A percentile compares a stretch with the other conserved stretches of the same genome.
Evolutionary conservation across 176 grass and related monocot species (phyloP).

Genomic region (Chrysopogon serrulatus): DNA sequence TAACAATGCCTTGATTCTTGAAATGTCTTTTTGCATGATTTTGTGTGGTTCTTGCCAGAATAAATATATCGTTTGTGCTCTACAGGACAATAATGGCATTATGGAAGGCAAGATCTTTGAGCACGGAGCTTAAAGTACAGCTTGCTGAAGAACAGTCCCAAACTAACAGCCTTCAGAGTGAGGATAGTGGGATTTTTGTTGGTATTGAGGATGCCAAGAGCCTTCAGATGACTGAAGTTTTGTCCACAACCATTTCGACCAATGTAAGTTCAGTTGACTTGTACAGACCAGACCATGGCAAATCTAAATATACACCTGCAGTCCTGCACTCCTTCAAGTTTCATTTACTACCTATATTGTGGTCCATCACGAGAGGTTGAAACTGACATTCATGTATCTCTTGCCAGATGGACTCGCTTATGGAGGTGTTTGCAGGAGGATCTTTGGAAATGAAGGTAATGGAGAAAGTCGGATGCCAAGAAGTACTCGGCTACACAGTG

Average conservation of each 20-base stretch:
- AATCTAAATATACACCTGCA: constrained; percentile 4
- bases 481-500: constrained; percentile 66
- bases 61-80: constrained; percentile 24
- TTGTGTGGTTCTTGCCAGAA: not conserved
- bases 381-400: constrained; percentile 4
- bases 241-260: constrained; percentile 42
- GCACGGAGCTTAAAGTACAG: constrained; percentile 62
- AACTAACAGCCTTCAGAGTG: constrained; percentile 46
- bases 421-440: constrained; percentile 73
- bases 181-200: constrained; percentile 72
- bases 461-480: constrained; percentile 74
- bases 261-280: constrained; percentile 48
- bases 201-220: constrained; percentile 66
- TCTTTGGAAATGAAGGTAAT: constrained; percentile 77
- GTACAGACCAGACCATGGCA: not conserved
- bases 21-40: constrained; percentile 26
- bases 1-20: not conserved
- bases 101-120: constrained; percentile 92
- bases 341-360: not conserved
- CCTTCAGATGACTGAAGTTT: constrained; percentile 62
- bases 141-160: constrained; percentile 78
- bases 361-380: constrained; percentile 7
- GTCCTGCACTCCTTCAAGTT: not conserved
- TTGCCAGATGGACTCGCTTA: constrained; percentile 60
- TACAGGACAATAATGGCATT: constrained; percentile 87